Evolutionary conservation across 2,329 filamentous ascomycete genomes (phyloP).

Genomic region (Mycosphaerella sp.): DNA sequence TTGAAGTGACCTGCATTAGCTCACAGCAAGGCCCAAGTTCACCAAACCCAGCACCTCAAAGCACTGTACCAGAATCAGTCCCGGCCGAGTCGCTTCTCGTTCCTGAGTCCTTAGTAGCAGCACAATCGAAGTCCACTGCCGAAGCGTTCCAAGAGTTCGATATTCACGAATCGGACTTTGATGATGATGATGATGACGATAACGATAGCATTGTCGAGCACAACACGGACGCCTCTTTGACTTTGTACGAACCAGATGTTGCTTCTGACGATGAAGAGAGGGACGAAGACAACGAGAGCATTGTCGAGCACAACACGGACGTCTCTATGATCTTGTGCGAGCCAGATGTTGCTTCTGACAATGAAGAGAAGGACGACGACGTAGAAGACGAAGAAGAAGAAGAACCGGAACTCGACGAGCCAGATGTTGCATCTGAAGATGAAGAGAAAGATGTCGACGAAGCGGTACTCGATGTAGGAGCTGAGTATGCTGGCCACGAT

Average conservation of each 20-base stretch:
- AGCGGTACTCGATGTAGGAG: too few relatives aligned
- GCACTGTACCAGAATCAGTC: conserved; percentile 12
- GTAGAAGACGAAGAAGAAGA: too few relatives aligned
- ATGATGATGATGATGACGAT: conserved; percentile 1
- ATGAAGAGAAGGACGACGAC: neutral
- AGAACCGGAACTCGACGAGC: neutral
- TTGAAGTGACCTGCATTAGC: neutral
- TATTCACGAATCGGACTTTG: conserved; percentile 4
- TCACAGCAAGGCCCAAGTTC: neutral
- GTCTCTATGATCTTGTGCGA: conserved; percentile 23
- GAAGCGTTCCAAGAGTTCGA: neutral
- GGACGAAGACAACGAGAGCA: neutral
- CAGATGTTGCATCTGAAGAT: too few relatives aligned
- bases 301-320: conserved; percentile 8
- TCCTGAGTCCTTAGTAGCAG: neutral
- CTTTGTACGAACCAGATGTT: conserved; percentile 20
- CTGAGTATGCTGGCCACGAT: too few relatives aligned
- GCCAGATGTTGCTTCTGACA: conserved; percentile 9
- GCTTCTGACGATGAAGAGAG: conserved; percentile 2
- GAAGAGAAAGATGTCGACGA: conserved; percentile 10
- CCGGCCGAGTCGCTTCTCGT: neutral
- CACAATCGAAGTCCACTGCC: too few relatives aligned
- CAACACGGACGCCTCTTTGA: conserved; percentile 17
- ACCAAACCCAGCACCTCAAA: neutral
- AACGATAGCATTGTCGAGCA: neutral